These are phyloP conservation scores for Phlyctochytrium bullatum DNA, from an alignment of 192 early-diverging fungal species.

Conservation along the genomic window DNA sequence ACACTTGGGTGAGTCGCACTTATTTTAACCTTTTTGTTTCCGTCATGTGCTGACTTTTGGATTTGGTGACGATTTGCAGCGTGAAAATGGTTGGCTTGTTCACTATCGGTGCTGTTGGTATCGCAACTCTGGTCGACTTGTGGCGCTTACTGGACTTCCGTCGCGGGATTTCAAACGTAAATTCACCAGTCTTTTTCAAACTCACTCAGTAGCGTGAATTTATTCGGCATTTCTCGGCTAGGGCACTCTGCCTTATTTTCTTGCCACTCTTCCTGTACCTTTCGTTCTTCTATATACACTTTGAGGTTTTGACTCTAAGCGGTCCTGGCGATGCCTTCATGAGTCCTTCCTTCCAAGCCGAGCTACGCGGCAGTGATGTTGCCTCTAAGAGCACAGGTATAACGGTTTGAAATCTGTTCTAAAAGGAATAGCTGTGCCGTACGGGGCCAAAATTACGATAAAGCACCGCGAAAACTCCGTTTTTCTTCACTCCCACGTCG, in stretches of 20 bases:
- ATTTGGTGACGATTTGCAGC: conserved; percentile 33
- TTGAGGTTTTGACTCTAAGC: conserved; percentile 71
- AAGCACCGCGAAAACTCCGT: conserved; percentile 72
- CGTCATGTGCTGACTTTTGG: background rate
- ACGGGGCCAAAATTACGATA: conserved; percentile 74
- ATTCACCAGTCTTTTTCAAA: background rate
- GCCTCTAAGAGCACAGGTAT: conserved; percentile 46
- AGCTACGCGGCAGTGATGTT: conserved; percentile 73
- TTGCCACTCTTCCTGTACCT: conserved; percentile 78
- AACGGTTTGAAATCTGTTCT: conserved; percentile 3
- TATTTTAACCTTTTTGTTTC: conserved; percentile 13
- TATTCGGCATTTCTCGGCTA: conserved; percentile 78
- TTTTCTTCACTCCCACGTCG: conserved; percentile 76
- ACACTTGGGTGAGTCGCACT: conserved; percentile 53
- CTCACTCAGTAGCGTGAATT: conserved; percentile 53
- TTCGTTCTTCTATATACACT: conserved; percentile 91
- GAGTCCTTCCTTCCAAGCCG: conserved; percentile 84
- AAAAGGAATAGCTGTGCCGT: conserved; percentile 66
- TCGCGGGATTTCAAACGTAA: conserved; percentile 65
- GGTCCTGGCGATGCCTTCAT: conserved; percentile 95
- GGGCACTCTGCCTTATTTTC: conserved; percentile 78
- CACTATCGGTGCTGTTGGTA: conserved; percentile 78
- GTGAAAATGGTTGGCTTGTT: conserved; percentile 97
- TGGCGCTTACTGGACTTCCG: conserved; percentile 89
- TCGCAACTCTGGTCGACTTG: conserved; percentile 80